Percentiles rank a stretch among this genome's conserved stretches.
Evolutionary conservation across 768 basidiomycete species (phyloP).

Genomic region (Hypsizygus marmoreus): DNA sequence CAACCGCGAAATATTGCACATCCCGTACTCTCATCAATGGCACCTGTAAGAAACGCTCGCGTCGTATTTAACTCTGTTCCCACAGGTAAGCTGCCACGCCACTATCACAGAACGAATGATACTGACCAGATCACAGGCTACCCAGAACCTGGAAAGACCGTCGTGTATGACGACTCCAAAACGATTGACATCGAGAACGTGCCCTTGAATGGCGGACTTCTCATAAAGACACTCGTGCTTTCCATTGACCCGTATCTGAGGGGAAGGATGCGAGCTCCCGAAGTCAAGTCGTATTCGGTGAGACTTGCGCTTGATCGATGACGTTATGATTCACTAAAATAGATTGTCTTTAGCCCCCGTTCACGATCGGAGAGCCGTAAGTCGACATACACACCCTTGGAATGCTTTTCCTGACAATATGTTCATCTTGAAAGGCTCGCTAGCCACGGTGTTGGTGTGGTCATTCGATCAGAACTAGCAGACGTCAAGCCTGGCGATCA

Average conservation of each 20-base stretch:
- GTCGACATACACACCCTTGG: slow-evolving; percentile 6
- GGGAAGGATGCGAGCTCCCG: slow-evolving; percentile 36
- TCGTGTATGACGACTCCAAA: slow-evolving; percentile 42
- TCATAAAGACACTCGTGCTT: slow-evolving; percentile 51
- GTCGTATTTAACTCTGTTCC: slow-evolving; percentile 40
- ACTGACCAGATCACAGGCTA: slow-evolving; percentile 26
- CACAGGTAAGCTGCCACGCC: slow-evolving; percentile 22
- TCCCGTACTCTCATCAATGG: too few relatives aligned
- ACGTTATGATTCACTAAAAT: neutral
- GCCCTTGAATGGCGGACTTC: slow-evolving; percentile 44
- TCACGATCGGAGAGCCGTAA: slow-evolving; percentile 37
- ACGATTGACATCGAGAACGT: slow-evolving; percentile 53
- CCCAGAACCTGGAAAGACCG: slow-evolving; percentile 48
- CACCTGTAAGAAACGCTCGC: slow-evolving; percentile 34
- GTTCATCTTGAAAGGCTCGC: too few relatives aligned
- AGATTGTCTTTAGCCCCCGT: slow-evolving; percentile 21
- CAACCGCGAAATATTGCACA: too few relatives aligned
- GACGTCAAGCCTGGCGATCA: slow-evolving; percentile 39
- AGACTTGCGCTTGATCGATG: neutral
- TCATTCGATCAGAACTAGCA: slow-evolving; percentile 42
- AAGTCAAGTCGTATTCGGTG: slow-evolving; percentile 27
- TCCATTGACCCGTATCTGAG: slow-evolving; percentile 47
- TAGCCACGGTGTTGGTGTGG: slow-evolving; percentile 42
- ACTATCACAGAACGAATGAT: neutral
- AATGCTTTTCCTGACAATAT: neutral